Evolutionary conservation across 768 basidiomycete genomes (phyloP), one percentile per base, ranked within the genome.

Genomic region (Suillus decipiens): DNA sequence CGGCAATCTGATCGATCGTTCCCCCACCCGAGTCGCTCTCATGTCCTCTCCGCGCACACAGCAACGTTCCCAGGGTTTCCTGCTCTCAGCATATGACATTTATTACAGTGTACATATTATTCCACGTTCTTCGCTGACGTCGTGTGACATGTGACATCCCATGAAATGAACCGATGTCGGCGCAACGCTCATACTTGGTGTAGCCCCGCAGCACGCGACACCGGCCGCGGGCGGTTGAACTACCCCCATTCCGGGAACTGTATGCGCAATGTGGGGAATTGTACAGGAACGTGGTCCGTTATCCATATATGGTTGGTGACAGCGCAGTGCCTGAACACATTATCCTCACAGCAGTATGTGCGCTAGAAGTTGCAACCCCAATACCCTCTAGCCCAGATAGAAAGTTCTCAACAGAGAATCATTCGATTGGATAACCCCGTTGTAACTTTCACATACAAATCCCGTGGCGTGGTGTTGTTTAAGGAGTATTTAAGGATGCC

Each of bases 241-340:
- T 3, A 33, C 8, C 28, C 39, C 55, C 55, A 15, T 24, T 39
- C 22, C 33, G 9, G 22, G 54, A 14, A 14, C 15, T 37, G 3
- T n/a, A n/a, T 10, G 36, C 10, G 6, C 4, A 34, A 17, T 34
- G 50, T 67, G 68, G 37, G 43, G 50, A 9, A 69, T 56, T 42
- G 51, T 42, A 45, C 67, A 70, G 15, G 69, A 62, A 15, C 53
- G 43, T 15, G 58, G 36, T 2, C 68, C 64, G 54, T 74, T 73
- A 62, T 69, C 73, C 41, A 69, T 17, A 65, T 72, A 71, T 0
- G 11, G 19, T 1, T 42, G 22, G 62, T 72, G 71, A 64, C 71
- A 69, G 34, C 68, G 65, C 28, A 73, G 67, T 73, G 71, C 22
- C 71, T 67, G 34, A 28, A 1, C 5, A 24, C 61, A 15, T 55